phyloP scores from a whole-genome alignment of 768 basidiomycete species.

The Suillus alpinus region DNA sequence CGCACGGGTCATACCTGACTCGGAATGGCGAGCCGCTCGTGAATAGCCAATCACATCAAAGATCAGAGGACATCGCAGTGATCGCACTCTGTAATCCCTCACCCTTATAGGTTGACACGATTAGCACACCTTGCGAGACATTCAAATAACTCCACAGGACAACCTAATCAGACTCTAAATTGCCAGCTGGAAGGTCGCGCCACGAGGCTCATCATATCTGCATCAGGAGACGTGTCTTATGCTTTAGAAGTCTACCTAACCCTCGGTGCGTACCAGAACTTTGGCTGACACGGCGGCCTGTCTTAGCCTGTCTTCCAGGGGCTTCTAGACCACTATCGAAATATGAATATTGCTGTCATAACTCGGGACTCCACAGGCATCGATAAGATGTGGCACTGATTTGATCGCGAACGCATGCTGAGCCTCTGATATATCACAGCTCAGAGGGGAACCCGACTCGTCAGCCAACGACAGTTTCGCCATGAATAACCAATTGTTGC shows the following conservation, averaged over 20 bases:
- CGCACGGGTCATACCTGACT: background rate
- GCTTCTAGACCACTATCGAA: background rate
- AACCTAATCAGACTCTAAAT: background rate
- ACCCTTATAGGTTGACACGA: background rate
- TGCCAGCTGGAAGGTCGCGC: background rate
- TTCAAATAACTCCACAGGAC: background rate
- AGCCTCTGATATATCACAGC: constrained; percentile 68
- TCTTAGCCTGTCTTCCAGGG: background rate
- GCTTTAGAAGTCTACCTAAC: background rate
- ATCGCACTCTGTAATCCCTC: background rate
- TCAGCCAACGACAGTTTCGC: background rate
- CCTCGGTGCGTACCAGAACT: background rate
- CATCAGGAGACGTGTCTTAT: background rate
- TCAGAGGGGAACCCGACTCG: background rate
- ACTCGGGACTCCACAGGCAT: background rate
- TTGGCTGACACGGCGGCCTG: background rate
- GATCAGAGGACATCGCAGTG: background rate
- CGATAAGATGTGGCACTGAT: constrained; percentile 46
- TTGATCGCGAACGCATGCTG: constrained; percentile 91
- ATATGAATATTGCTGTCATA: background rate
- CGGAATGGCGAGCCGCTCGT: background rate
- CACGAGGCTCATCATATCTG: background rate
- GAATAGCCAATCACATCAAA: background rate
- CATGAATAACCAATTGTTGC: background rate
- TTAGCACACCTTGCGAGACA: background rate